A percentile compares a stretch with the other conserved stretches of the same genome.
Conservation (phyloP, 306 rosid genomes). For the Acacia acuminata region DNA sequence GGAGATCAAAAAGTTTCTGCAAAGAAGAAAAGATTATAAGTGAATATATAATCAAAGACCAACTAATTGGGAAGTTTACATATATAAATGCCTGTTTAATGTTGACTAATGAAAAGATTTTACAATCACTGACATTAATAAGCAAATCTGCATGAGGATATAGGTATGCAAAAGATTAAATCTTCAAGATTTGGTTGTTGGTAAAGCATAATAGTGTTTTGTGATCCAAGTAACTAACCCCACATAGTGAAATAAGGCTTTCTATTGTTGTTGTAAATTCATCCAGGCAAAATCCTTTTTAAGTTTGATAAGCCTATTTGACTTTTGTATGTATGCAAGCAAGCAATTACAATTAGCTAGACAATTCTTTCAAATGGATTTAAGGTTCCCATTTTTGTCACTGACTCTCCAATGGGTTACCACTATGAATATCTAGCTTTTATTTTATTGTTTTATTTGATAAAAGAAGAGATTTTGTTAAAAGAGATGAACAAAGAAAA, state of each 20-base stretch:
- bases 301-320: not conserved
- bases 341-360: not conserved
- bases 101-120: not conserved
- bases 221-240: not conserved
- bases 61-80: not conserved
- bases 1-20: slow-evolving; percentile 16
- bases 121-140: not conserved
- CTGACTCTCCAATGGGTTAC: not conserved
- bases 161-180: not conserved
- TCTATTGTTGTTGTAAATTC: not conserved
- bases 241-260: not conserved
- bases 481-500: not conserved
- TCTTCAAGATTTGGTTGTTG: not conserved
- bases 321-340: not conserved
- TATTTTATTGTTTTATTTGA: not conserved
- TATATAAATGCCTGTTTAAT: not conserved
- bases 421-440: not conserved
- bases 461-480: not conserved
- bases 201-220: too few species aligned
- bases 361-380: not conserved
- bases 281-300: not conserved
- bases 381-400: not conserved
- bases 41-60: not conserved
- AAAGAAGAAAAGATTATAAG: not conserved
- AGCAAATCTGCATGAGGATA: not conserved